Conservation (phyloP, 1,284 basidiomycete species). For the Papiliotrema nemorosa region DNA sequence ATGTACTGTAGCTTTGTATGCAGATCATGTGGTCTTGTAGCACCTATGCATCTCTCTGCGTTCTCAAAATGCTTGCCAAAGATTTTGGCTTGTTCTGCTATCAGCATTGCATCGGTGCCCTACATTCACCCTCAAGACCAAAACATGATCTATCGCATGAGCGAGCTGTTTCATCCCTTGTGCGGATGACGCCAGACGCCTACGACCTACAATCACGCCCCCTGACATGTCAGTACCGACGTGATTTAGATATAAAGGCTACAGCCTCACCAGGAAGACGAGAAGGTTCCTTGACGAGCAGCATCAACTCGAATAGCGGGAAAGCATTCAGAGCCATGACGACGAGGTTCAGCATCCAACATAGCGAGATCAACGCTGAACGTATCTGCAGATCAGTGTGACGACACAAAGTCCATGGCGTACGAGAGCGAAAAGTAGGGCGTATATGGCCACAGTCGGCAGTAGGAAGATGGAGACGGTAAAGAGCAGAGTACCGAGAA, state of each 20-base stretch:
- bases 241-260: not conserved
- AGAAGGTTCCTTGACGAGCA: conserved; percentile 79
- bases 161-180: too few relatives aligned
- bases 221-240: not conserved
- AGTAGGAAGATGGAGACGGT: conserved; percentile 85
- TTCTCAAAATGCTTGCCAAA: not conserved
- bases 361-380: conserved; percentile 58
- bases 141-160: not conserved
- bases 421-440: conserved; percentile 73
- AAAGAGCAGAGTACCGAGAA: conserved; percentile 92
- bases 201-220: not conserved
- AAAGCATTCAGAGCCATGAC: conserved; percentile 82
- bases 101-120: not conserved
- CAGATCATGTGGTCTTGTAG: too few relatives aligned
- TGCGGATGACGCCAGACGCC: too few relatives aligned
- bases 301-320: conserved; percentile 81
- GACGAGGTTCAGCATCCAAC: conserved; percentile 61
- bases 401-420: conserved; percentile 31
- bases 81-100: not conserved
- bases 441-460: conserved; percentile 85
- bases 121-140: not conserved
- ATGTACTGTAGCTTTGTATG: too few relatives aligned
- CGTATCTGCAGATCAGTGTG: conserved; percentile 52
- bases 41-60: not conserved
- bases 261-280: conserved; percentile 67